Conservation (phyloP, 2,329 filamentous ascomycete species). For the Colletotrichum cereale region DNA sequence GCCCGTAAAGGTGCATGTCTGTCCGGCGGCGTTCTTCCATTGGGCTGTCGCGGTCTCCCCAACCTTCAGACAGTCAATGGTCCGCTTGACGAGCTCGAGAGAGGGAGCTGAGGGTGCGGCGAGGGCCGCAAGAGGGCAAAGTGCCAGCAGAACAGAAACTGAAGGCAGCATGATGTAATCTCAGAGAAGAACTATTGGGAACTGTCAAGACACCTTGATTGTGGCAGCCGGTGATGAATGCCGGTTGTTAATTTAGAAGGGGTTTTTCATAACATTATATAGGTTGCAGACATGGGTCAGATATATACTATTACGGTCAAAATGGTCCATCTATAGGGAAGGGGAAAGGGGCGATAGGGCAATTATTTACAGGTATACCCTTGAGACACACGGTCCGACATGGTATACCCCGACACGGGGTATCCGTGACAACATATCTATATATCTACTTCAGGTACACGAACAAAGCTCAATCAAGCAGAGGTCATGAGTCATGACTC, state of each 20-base stretch:
- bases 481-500: too few species aligned
- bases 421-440: too few species aligned
- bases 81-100: constrained; percentile 41
- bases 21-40: constrained; percentile 59
- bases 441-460: not conserved
- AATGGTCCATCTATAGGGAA: too few species aligned
- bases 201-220: too few species aligned
- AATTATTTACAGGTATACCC: too few species aligned
- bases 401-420: too few species aligned
- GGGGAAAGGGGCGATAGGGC: too few species aligned
- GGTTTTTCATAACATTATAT: not conserved
- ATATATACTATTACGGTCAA: too few species aligned
- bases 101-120: constrained; percentile 33
- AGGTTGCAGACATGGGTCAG: too few species aligned
- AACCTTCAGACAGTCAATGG: constrained; percentile 55
- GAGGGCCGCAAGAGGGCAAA: constrained; percentile 27
- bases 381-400: too few species aligned
- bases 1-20: constrained; percentile 58
- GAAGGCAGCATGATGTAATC: constrained; percentile 27
- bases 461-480: too few species aligned
- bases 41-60: constrained; percentile 57
- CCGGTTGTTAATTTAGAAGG: not conserved
- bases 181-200: not conserved
- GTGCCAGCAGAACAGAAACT: constrained; percentile 30
- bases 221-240: not conserved